Evolutionary conservation across 306 rosid species (phyloP).

Genomic region (apple (Malus domestica)): ASM211411v1 NC_041801.1:34731501-34732000

Average conservation of each 20-base stretch:
- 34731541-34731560: neutral
- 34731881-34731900: neutral
- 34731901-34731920: neutral
- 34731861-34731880: neutral
- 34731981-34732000: conserved; percentile 14
- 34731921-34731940: neutral
- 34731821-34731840: neutral
- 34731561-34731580: neutral
- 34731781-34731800: neutral
- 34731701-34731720: neutral
- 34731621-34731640: neutral
- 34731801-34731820: neutral
- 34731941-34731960: neutral
- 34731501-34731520: neutral
- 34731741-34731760: neutral
- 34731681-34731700: neutral
- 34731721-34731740: neutral
- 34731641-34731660: neutral
- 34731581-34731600: neutral
- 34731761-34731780: neutral
- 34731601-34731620: neutral
- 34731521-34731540: neutral
- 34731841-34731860: neutral
- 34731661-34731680: neutral
- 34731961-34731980: neutral